These are phyloP conservation scores for Alternaria viburni DNA, from an alignment of 2,329 filamentous ascomycete genomes.

Conservation along the genomic window DNA sequence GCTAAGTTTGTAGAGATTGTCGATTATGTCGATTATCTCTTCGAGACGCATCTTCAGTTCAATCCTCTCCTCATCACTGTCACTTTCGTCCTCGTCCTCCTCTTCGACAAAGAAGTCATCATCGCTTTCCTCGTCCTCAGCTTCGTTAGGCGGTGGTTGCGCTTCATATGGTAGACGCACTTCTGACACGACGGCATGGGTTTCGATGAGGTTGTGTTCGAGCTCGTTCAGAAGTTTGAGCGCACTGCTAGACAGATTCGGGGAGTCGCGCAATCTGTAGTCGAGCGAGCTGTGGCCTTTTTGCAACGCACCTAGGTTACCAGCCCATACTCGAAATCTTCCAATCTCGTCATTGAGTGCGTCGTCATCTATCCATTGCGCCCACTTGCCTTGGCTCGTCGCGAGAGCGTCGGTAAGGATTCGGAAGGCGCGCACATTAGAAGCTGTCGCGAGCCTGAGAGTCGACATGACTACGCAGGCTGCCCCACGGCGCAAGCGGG, in stretches of 20 bases:
- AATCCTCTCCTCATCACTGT: too few relatives aligned
- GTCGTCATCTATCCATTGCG: constrained; percentile 30
- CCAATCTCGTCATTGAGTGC: constrained; percentile 46
- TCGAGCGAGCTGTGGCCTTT: constrained; percentile 48
- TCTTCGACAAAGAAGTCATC: too few relatives aligned
- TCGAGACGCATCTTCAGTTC: too few relatives aligned
- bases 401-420: constrained; percentile 26
- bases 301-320: constrained; percentile 45
- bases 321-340: constrained; percentile 46
- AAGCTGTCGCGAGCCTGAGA: constrained; percentile 39
- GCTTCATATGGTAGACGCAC: constrained; percentile 43
- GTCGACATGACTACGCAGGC: too few relatives aligned
- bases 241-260: constrained; percentile 40
- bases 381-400: constrained; percentile 16
- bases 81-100: too few relatives aligned
- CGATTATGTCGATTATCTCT: constrained; percentile 46
- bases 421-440: constrained; percentile 40
- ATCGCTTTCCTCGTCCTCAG: too few relatives aligned
- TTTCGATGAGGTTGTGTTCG: constrained; percentile 36
- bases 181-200: constrained; percentile 35
- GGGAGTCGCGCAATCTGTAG: constrained; percentile 47
- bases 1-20: constrained; percentile 48
- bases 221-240: constrained; percentile 45
- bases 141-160: too few relatives aligned
- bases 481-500: too few relatives aligned